Evolutionary conservation across 139 green algal genomes (phyloP).

Genomic region (Pleodorina starrii): DNA sequence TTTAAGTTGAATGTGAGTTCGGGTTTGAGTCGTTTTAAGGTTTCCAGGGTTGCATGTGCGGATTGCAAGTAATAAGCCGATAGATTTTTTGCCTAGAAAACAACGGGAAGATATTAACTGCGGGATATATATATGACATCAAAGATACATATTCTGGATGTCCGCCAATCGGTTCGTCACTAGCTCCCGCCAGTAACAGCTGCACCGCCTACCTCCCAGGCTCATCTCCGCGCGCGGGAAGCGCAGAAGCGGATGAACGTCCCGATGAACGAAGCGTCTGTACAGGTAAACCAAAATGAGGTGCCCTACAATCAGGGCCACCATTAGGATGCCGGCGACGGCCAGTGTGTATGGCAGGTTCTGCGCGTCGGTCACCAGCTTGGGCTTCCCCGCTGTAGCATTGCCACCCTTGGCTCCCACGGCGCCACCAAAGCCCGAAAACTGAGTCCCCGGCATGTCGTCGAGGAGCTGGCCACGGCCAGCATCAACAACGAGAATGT

Average conservation of each 20-base stretch:
- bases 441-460: no score
- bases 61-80: background rate
- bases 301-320: background rate
- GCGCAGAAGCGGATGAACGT: background rate
- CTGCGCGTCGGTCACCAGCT: background rate
- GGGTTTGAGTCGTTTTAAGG: background rate
- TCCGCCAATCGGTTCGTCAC: background rate
- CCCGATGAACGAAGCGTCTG: background rate
- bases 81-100: background rate
- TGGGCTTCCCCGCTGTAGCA: background rate
- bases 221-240: slow-evolving; percentile 7
- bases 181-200: background rate
- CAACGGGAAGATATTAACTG: background rate
- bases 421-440: background rate
- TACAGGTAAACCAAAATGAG: background rate
- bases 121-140: no score
- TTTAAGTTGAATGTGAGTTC: background rate
- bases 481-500: background rate
- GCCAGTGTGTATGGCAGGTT: background rate
- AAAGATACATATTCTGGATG: no score
- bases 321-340: background rate
- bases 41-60: background rate
- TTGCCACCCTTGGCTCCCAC: background rate
- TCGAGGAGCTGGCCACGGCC: background rate
- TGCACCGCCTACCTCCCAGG: background rate